A percentile compares a stretch with the other conserved stretches of the same genome.
Evolutionary conservation across 371 early-diverging fungal genomes (phyloP).

Genomic region (Parasitella parasitica): DNA sequence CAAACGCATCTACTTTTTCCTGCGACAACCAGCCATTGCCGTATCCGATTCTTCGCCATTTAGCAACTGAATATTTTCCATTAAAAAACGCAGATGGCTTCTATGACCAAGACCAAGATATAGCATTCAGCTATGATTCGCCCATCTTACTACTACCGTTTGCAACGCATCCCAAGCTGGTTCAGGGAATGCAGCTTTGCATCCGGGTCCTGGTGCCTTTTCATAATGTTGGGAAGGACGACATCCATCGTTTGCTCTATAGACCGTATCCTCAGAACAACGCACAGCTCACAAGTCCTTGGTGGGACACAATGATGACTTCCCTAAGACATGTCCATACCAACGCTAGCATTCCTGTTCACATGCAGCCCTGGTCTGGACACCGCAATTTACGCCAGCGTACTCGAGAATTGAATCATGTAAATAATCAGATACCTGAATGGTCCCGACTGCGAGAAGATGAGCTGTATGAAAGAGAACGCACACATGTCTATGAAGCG

Average conservation of each 20-base stretch:
- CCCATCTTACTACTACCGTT: slow-evolving; percentile 25
- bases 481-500: slow-evolving; percentile 50
- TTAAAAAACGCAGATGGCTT: slow-evolving; percentile 9
- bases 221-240: neutral
- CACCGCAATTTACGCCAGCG: slow-evolving; percentile 21
- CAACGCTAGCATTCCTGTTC: slow-evolving; percentile 24
- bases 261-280: slow-evolving; percentile 22
- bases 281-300: slow-evolving; percentile 19
- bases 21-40: slow-evolving; percentile 24
- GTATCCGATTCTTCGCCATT: slow-evolving; percentile 24
- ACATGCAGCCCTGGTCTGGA: slow-evolving; percentile 35
- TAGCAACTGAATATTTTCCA: slow-evolving; percentile 16
- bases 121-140: neutral
- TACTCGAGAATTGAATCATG: slow-evolving; percentile 8
- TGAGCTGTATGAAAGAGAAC: slow-evolving; percentile 24
- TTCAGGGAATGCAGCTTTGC: slow-evolving; percentile 16
- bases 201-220: slow-evolving; percentile 28
- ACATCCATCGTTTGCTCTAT: slow-evolving; percentile 22
- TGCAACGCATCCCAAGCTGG: neutral
- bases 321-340: slow-evolving; percentile 16
- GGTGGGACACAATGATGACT: slow-evolving; percentile 43
- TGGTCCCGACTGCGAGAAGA: slow-evolving; percentile 24
- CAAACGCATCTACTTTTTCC: neutral
- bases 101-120: slow-evolving; percentile 4
- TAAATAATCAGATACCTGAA: slow-evolving; percentile 19